Base-by-base conservation (phyloP, 306 rosid genomes). In the Clitoria ternatea region DNA sequence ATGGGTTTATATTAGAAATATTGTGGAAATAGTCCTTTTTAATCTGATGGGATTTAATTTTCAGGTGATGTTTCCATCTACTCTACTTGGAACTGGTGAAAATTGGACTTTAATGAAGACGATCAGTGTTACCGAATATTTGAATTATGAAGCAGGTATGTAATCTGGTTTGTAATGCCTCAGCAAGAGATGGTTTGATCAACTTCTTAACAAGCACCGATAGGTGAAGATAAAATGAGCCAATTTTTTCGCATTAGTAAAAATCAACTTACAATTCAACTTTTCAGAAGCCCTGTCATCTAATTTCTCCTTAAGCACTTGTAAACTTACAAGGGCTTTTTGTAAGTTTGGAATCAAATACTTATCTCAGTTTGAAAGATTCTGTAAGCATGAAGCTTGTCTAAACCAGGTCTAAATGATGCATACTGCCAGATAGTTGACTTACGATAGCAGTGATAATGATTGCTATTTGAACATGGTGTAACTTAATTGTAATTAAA, bases 1-100 rank as follows among this genome's bases (percentile, higher is more conserved):
- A 9, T 45, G 60, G 45, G 2, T 35, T 70, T 36, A 43, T 50
- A n/a, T 36, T 61, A 61, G 69, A 20, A 57, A 27, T 22, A 12
- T 42, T 23, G 8, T 17, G 40, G 11, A 61, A 73, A 55, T 61
- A 49, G 57, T 72, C 67, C 26, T 49, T 37, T 30, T 11, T 13
- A 19, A 67, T 23, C 43, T 37, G 61, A 69, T 70, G 40, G 45
- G 59, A 59, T 43, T 67, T 35, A 20, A 77, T 73, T 44, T 33
- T 63, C 90, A 94, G 99, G 99, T 94, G 76, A 91, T 94, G 96
- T 94, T 94, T 79, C 99, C 99, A 39, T 94, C 95, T 37, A 86
- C 99, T 7, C 88, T 83, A 54, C 88, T 94, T 47, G 99, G 99
- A 72, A 94, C 99, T 19, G 88, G 85, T 69, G 95, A 91, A 75